Base-by-base conservation (phyloP, 139 green algal species). In the Micromonas commoda region DNA sequence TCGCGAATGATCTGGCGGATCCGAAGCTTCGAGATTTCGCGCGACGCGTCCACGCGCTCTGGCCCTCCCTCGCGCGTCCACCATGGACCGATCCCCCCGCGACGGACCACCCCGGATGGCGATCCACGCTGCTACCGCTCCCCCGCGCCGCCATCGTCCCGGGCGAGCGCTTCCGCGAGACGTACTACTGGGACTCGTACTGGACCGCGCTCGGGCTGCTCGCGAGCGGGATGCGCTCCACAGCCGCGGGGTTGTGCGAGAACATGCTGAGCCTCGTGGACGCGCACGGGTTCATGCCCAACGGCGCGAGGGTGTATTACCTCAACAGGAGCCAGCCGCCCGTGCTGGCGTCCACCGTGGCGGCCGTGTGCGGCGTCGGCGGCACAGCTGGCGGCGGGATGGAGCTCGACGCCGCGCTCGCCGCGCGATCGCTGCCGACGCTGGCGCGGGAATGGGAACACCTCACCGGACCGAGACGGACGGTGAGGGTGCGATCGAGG, bases 121-220 rank as follows among this genome's bases (percentile, higher is more conserved):
- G 23, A 0, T 60, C 34, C 3, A 63, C 23, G 24, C 61, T 29
- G 20, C 60, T 75, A 23, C 35, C 21, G 4, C 24, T 61, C 5
- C 68, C 68, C 4, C 33, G 35, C 37, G 26, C 26, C 23, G 34
- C 68, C 6, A 77, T 96, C 13, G 80, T 98, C 0, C 89, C 93
- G 0, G 94, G 94, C 0, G 89, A 91, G 53, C 72, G 94, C 5
- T 89, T 92, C 78, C 83, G 92, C 1, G 92, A 97, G 82, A 81
- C 78, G 24, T 97, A 97, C 85, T 93, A 96, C 80, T 95, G 91
- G 91, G 93, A 97, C 85, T 84, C 76, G 20, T 93, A 93, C 77
- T 97, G 91, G 92, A 81, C 93, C n/a, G 77, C 84, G 24, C 37
- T 79, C 31, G 94, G 93, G 0, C 86, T 99, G 63, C 77, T 98